Conservation (phyloP, 2,329 filamentous ascomycete genomes). For the Aspergillus sp. region DNA sequence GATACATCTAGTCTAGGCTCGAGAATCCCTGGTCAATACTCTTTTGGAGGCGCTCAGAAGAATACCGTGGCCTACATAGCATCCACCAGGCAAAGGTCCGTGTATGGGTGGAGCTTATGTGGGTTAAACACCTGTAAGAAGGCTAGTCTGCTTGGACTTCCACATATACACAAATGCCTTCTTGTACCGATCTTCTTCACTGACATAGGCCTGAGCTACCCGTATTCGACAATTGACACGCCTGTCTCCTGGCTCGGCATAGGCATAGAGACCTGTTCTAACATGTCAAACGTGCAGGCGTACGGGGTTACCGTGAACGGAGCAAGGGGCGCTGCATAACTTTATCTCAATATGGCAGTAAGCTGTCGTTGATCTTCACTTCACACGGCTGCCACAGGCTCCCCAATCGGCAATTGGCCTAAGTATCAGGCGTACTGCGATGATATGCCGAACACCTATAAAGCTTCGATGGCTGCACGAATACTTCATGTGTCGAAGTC, state of each 20-base stretch:
- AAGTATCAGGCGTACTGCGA: no score
- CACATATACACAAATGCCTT: no score
- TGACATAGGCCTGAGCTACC: no score
- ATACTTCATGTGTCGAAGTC: no score
- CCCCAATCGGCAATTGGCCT: no score
- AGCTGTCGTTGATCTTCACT: neutral
- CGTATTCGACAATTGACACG: neutral
- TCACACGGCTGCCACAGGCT: neutral
- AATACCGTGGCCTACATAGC: neutral
- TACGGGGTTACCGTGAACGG: neutral
- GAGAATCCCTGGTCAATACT: neutral
- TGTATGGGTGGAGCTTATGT: no score
- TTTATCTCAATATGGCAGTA: neutral
- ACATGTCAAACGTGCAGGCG: no score
- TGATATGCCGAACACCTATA: no score
- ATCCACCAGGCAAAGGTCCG: neutral
- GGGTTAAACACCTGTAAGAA: no score
- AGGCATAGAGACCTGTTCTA: neutral
- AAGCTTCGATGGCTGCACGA: no score
- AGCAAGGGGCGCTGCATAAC: neutral
- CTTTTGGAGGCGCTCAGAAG: neutral
- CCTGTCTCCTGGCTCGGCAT: neutral
- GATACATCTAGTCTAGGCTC: neutral
- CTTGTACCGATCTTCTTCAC: no score
- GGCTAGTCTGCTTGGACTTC: no score